A percentile compares a stretch with the other conserved stretches of the same genome.
phyloP scores from a whole-genome alignment of 179 eudicot genomes.

The Corrigiola litoralis region DNA sequence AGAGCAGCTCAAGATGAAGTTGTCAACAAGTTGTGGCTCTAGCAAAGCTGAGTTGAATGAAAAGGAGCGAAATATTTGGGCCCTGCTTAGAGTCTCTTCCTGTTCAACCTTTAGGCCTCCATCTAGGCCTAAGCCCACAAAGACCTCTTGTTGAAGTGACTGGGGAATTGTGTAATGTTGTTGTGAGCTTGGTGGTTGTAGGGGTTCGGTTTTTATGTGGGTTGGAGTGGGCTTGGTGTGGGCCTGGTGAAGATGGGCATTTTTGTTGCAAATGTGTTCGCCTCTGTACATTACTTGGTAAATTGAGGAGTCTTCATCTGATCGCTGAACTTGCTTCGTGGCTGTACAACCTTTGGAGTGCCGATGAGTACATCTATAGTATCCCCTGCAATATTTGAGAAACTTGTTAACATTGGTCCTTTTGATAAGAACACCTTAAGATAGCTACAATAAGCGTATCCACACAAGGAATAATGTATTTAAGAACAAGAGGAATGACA shows the following conservation, averaged over 20 bases:
- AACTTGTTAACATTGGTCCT: no score
- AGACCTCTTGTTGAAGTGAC: constrained; percentile 1
- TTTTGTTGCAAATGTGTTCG: constrained; percentile 51
- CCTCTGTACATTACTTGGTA: constrained; percentile 57
- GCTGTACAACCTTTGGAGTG: constrained; percentile 56
- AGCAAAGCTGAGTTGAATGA: constrained; percentile 19
- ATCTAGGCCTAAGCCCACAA: constrained; percentile 17
- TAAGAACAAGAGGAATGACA: no score
- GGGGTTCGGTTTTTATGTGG: constrained; percentile 12
- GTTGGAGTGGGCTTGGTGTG: neutral
- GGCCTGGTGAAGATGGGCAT: neutral
- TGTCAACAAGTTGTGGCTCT: constrained; percentile 12
- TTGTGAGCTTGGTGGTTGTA: constrained; percentile 18
- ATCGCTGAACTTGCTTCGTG: constrained; percentile 68
- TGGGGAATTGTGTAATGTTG: neutral
- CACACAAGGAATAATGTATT: no score
- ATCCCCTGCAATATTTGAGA: constrained; percentile 27
- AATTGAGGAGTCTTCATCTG: constrained; percentile 49
- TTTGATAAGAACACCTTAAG: no score
- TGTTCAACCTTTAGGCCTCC: neutral
- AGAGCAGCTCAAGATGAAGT: constrained; percentile 9
- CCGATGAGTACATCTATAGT: constrained; percentile 67
- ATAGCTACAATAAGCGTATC: no score
- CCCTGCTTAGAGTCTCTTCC: neutral
- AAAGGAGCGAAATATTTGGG: constrained; percentile 16